Base-by-base conservation (phyloP, 352 stramenopile species). In the Blastocystis sp. region DNA sequence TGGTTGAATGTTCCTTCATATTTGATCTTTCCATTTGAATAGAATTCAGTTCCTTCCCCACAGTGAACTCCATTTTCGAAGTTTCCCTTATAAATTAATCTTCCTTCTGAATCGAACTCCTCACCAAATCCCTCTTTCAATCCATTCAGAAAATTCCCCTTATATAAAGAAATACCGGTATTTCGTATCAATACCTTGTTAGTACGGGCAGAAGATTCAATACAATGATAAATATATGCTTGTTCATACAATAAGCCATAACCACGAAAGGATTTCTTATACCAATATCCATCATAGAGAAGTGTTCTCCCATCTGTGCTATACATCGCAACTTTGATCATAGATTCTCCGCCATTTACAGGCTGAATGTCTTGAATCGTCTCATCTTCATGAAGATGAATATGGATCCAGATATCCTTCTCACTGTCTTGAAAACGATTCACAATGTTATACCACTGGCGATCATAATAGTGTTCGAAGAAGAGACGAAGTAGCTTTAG, bases 381-480 rank as follows among this genome's bases (percentile, higher is more conserved):
- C 70, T 81, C 70, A 19, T 81, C 48, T 5, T 58, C 13, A 60
- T 81, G 48, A 44, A 37, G 64, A 22, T 44, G 30, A n/a, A 76
- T 44, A 13, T 51, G 48, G 0, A 35, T n/a, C 70, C 40, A 27
- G 22, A 80, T 56, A 17, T 79, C 68, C n/a, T 11, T 57, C 24
- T 58, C 15, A 0, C 35, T 1, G 22, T 11, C 22, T 4, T 24
- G 1, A 24, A 60, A 17, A 0, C 51, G 51, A 19, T 15, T 33
- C n/a, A 81, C 13, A 59, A 40, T 33, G 27, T 81, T 17, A 3
- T 9, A 4, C 70, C 70, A 81, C 70, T 81, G 70, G 40, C 70
- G 37, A 35, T 81, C 44, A 37, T 81, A 81, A 37, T 64, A 81
- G 40, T 81, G 70, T 5, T 40, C 42, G 70, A 81, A 81, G 53